phyloP scores from a whole-genome alignment of 1,284 basidiomycete genomes.

The Sporisorium reilianum region DNA sequence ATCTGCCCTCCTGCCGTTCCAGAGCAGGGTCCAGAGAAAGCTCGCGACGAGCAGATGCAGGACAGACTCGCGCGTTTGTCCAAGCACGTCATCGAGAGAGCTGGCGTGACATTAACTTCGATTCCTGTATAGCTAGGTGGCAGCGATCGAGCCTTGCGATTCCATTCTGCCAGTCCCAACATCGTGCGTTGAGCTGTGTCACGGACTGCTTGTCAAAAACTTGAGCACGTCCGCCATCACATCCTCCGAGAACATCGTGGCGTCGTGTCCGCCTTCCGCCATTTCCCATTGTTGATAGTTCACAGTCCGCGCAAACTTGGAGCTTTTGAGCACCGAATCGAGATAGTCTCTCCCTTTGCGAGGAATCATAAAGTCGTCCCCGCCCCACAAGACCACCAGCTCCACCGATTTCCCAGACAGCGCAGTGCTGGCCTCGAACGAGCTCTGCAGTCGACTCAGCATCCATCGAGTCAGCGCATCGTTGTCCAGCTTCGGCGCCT shows the following conservation, averaged over 20 bases:
- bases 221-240: slow-evolving; percentile 24
- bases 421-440: not conserved
- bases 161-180: no score
- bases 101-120: slow-evolving; percentile 23
- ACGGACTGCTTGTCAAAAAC: not conserved
- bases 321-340: slow-evolving; percentile 2
- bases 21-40: slow-evolving; percentile 24
- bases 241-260: slow-evolving; percentile 18
- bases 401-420: slow-evolving; percentile 9
- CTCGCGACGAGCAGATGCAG: slow-evolving; percentile 33
- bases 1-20: slow-evolving; percentile 32
- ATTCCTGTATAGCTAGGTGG: slow-evolving; percentile 14
- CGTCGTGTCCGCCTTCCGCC: slow-evolving; percentile 32
- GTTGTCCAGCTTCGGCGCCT: slow-evolving; percentile 27
- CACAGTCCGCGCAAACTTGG: not conserved
- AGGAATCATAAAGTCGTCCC: slow-evolving; percentile 26
- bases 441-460: not conserved
- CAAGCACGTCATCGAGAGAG: slow-evolving; percentile 27
- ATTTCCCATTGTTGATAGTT: slow-evolving; percentile 21
- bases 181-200: not conserved
- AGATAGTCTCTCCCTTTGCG: slow-evolving; percentile 23
- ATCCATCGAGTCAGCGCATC: slow-evolving; percentile 12
- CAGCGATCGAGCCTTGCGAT: no score
- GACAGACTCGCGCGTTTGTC: slow-evolving; percentile 25
- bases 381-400: slow-evolving; percentile 28